Evolutionary conservation across 495 filamentous ascomycete species (phyloP), one percentile per base, ranked within the genome.

Genomic region (Tuber umbilicatum): DNA sequence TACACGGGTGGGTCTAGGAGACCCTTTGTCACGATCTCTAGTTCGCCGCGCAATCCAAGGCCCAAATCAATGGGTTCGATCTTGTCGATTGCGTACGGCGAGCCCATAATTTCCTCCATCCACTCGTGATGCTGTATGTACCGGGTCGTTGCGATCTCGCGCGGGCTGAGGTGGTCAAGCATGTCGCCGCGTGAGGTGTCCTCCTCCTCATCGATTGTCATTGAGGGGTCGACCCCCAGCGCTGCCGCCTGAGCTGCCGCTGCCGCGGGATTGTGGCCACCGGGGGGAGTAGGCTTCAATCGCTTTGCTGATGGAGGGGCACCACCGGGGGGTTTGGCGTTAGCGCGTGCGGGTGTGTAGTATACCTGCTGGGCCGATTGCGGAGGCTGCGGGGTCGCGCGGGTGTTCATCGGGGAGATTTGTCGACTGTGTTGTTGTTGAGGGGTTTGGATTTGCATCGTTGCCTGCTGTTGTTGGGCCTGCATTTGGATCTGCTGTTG

Each of bases 51-150:
- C 9, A 93, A 88, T 7, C 95, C 95, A 5, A 97, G 84, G 0
- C 93, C 94, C 14, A 98, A 87, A 80, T 97, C 94, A 4, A 93
- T 88, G 7, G 94, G 92, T n/a, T 89, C 89, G 69, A 99, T 94
- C 78, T 95, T 91, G 37, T 86, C 86, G 73, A 92, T 92, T 27
- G 90, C 85, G 78, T 94, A 97, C 0, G 93, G 92, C 0, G 93
- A 97, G 2, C 90, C 91, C 68, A 97, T 87, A n/a, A 99, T 89
- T 84, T 99, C 94, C 80, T 97, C 95, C 92, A 98, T 97, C 95
- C 94, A 97, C 83, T 97, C 94, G 78, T 98, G 95, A 80, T 99
- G 95, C 79, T 97, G 95, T 76, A 89, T 90, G 81, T 96, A 99
- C 69, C 95, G 87, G 79, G 89, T 88, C 76, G 90, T 85, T 79